Evolutionary conservation across 768 basidiomycete species (phyloP).

Genomic region (Boletus rufocinnamomeus): DNA sequence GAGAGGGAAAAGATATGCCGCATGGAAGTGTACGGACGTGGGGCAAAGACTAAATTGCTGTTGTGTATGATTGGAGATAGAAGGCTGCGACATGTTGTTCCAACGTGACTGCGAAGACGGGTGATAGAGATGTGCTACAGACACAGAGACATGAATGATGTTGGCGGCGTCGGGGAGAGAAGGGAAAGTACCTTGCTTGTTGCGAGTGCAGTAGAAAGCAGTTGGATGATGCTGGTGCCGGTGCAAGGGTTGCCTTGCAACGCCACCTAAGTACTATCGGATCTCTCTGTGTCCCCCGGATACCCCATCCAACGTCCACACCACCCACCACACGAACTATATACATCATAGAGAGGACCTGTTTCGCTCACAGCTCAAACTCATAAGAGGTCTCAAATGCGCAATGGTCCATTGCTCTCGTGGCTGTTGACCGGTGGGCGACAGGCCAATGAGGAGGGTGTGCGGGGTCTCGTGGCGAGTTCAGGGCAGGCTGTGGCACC

Average conservation of each 20-base stretch:
- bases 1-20: slow-evolving; percentile 16
- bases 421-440: background rate
- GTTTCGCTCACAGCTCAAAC: background rate
- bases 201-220: background rate
- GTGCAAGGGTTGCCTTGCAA: slow-evolving; percentile 9
- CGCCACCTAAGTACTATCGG: background rate
- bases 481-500: slow-evolving; percentile 33
- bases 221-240: slow-evolving; percentile 16
- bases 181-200: slow-evolving; percentile 8
- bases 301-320: background rate
- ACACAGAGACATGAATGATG: background rate
- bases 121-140: slow-evolving; percentile 9
- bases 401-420: background rate
- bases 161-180: background rate
- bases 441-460: slow-evolving; percentile 21
- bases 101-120: slow-evolving; percentile 62
- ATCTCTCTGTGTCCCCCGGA: slow-evolving; percentile 21
- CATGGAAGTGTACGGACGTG: slow-evolving; percentile 56
- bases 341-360: background rate
- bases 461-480: slow-evolving; percentile 22
- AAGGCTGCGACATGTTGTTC: slow-evolving; percentile 79
- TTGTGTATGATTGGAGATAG: slow-evolving; percentile 71
- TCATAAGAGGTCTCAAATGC: background rate
- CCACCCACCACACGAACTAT: background rate
- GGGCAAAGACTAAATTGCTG: slow-evolving; percentile 92